phyloP scores from a whole-genome alignment of 345 rosid species.

The Boechera retrofracta region DNA sequence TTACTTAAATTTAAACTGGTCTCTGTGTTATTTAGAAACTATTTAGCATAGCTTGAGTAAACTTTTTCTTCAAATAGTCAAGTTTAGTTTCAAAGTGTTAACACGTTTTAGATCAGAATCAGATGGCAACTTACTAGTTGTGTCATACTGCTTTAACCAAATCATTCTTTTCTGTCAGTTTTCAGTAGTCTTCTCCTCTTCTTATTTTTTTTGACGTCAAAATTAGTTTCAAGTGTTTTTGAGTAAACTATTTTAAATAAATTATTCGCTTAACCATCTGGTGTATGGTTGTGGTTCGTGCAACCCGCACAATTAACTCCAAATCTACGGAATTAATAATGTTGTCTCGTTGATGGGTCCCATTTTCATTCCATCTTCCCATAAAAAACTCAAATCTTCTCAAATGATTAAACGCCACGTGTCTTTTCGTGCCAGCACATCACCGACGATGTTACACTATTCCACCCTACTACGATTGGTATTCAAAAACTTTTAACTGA shows the following conservation, averaged over 20 bases:
- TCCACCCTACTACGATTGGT: constrained; percentile 16
- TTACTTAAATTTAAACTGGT: background rate
- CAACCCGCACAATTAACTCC: constrained; percentile 32
- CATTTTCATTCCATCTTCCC: constrained; percentile 14
- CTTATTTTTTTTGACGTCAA: no score
- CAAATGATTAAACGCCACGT: constrained; percentile 37
- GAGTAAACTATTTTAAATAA: no score
- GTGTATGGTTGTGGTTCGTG: constrained; percentile 37
- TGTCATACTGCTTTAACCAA: no score
- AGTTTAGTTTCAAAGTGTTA: background rate
- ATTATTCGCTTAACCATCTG: no score
- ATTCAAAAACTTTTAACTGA: background rate
- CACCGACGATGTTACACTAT: constrained; percentile 43
- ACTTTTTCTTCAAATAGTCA: background rate
- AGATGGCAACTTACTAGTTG: background rate
- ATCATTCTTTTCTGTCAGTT: no score
- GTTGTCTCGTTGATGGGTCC: constrained; percentile 31
- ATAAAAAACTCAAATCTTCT: constrained; percentile 13
- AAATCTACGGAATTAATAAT: constrained; percentile 35
- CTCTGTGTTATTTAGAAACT: no score
- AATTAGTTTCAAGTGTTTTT: no score
- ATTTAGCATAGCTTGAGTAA: background rate
- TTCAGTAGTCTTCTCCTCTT: no score
- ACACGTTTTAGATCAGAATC: no score
- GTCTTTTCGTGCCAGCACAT: constrained; percentile 12